A percentile compares a stretch with the other conserved stretches of the same genome.
These are phyloP conservation scores for Colletotrichum euphorbiae DNA, from an alignment of 2,329 filamentous ascomycete species.

Conservation along the genomic window DNA sequence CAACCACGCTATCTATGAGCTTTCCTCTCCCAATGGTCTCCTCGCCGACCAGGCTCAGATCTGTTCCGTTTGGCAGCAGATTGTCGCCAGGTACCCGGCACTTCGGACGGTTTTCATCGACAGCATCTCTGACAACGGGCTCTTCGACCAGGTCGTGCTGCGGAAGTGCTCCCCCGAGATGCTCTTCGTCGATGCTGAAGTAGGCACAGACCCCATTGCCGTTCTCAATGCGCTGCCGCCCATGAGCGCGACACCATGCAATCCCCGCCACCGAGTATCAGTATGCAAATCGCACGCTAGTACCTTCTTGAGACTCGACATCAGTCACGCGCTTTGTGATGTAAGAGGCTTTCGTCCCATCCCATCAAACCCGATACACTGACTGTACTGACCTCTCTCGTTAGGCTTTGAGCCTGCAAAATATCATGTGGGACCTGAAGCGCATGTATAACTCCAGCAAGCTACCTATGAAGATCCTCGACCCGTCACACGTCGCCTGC, in stretches of 20 bases:
- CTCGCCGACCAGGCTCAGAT: conserved; percentile 57
- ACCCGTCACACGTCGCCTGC: conserved; percentile 54
- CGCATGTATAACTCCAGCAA: conserved; percentile 56
- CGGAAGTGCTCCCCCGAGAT: conserved; percentile 61
- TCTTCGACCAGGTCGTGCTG: conserved; percentile 64
- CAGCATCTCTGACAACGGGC: conserved; percentile 59
- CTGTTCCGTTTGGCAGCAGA: conserved; percentile 62
- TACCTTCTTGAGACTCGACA: conserved; percentile 62
- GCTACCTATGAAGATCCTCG: conserved; percentile 47
- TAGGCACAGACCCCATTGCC: conserved; percentile 52
- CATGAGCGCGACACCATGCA: conserved; percentile 50
- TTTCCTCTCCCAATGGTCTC: conserved; percentile 52
- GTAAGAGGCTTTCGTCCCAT: conserved; percentile 43
- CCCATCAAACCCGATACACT: not conserved
- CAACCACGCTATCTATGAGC: conserved; percentile 60
- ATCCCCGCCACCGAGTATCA: conserved; percentile 62
- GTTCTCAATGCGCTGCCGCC: conserved; percentile 57
- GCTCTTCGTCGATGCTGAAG: conserved; percentile 62
- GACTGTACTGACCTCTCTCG: not conserved
- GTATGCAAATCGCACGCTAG: conserved; percentile 59
- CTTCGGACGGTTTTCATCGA: conserved; percentile 65
- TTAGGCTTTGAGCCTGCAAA: conserved; percentile 53
- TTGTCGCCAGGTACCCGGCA: conserved; percentile 58
- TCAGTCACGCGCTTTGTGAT: conserved; percentile 64
- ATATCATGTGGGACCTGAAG: conserved; percentile 60